Conservation (phyloP, 2,329 filamentous ascomycete genomes). For the Thermochaetoides dissita region DNA sequence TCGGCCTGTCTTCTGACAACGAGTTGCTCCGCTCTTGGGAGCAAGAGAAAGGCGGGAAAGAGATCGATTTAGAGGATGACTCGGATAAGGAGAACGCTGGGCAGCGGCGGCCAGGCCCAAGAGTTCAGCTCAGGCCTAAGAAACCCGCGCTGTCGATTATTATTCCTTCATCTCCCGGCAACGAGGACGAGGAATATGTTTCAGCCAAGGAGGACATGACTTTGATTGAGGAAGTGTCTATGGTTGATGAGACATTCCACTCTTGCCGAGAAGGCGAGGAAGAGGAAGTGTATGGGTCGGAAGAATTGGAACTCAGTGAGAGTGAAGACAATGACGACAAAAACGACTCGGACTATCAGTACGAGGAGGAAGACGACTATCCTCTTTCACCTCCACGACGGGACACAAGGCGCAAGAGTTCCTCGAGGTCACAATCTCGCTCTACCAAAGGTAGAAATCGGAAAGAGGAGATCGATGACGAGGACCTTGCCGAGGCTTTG, state of each 20-base stretch:
- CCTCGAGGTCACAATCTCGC: too few relatives aligned
- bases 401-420: too few relatives aligned
- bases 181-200: slow-evolving; percentile 9
- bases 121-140: slow-evolving; percentile 12
- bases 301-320: slow-evolving; percentile 6
- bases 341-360: not conserved
- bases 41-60: not conserved
- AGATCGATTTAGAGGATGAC: not conserved
- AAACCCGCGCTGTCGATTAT: slow-evolving; percentile 3
- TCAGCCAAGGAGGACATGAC: slow-evolving; percentile 14
- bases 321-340: slow-evolving; percentile 6
- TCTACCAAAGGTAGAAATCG: not conserved
- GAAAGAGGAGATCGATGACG: slow-evolving; percentile 1
- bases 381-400: too few relatives aligned
- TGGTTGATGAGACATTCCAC: slow-evolving; percentile 9
- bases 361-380: not conserved
- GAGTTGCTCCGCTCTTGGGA: slow-evolving; percentile 15
- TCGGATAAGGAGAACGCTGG: not conserved
- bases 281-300: not conserved
- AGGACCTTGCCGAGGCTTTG: slow-evolving; percentile 10
- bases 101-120: slow-evolving; percentile 2
- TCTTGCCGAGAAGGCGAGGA: slow-evolving; percentile 2
- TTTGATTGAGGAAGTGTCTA: slow-evolving; percentile 13
- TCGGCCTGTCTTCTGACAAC: slow-evolving; percentile 11
- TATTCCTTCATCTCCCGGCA: slow-evolving; percentile 1